These are phyloP conservation scores for Magnolia officinalis DNA, from an alignment of 164 flowering plant species.

Conservation along the genomic window DNA sequence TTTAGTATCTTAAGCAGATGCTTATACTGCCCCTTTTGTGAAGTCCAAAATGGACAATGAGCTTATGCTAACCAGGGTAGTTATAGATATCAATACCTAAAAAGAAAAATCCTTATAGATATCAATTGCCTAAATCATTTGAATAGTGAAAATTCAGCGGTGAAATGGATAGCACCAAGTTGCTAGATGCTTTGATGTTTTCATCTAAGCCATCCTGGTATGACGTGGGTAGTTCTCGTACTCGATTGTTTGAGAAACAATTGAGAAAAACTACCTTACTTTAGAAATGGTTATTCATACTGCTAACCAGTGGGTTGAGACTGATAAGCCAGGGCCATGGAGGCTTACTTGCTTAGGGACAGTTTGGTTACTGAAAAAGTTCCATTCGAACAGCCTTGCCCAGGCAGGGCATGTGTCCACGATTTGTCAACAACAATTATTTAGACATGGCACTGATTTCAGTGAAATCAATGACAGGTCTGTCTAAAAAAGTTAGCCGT, in stretches of 20 bases:
- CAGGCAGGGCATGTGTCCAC: too few species aligned
- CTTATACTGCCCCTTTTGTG: too few species aligned
- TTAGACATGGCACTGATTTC: too few species aligned
- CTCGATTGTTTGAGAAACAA: not conserved
- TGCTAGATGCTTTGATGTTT: too few species aligned
- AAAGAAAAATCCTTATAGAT: too few species aligned
- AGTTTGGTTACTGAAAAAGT: too few species aligned
- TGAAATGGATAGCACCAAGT: too few species aligned
- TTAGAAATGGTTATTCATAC: not conserved
- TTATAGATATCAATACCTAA: too few species aligned
- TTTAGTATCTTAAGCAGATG: not conserved
- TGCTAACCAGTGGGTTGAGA: not conserved
- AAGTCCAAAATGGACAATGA: not conserved
- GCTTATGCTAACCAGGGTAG: not conserved
- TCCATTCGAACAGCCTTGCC: too few species aligned
- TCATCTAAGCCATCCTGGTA: not conserved
- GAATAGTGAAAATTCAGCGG: not conserved
- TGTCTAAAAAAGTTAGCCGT: too few species aligned
- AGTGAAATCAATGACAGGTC: too few species aligned
- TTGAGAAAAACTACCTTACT: not conserved
- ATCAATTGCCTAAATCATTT: not conserved
- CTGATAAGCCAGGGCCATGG: not conserved
- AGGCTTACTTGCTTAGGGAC: not conserved
- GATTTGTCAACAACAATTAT: too few species aligned
- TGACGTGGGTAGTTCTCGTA: not conserved